Evolutionary conservation across 2,329 filamentous ascomycete species (phyloP), one percentile per base, ranked within the genome.

Genomic region (Cladorrhinum sp.): DNA sequence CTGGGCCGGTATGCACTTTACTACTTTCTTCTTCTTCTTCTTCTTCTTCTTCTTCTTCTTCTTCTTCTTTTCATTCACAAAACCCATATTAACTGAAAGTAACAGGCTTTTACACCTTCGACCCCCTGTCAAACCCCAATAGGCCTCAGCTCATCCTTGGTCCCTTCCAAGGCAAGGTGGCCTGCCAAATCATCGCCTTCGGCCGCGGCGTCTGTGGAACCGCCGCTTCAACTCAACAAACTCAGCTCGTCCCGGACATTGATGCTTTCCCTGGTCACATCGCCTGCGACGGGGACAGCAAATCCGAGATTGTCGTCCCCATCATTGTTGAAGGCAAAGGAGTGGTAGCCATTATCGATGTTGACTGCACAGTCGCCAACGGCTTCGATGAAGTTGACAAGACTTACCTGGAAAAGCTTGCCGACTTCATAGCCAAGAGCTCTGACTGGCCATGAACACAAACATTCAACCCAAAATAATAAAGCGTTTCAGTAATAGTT

Each of bases 231-330:
- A 81, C 77, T 2, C 74, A 75, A 50, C 71, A 75, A 61, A 92
- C 90, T 10, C 88, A 91, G 75, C 72, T 92, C 6, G 82, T 89
- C 0, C 75, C 78, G 12, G 86, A 95, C 72, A 90, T 95, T 7
- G 86, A 91, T 49, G 70, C 76, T 55, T 93, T 93, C 69, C 88
- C 89, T 0, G 90, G 89, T 1, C 91, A 93, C 71, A 93, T 95
- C 70, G 90, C 91, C 9, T 93, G 91, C 72, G 91, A 95, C 73
- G 83, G 84, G 3, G 87, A 85, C 60, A 91, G 85, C 68, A 84
- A 79, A 76, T 93, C 90, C 71, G 91, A 95, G 78, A 87, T 95
- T 71, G 91, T 95, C 18, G 90, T 93, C 53, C 91, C 91, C 1
- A 82, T 93, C 63, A 65, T 89, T 4, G 71, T 69, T 4, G 69